Evolutionary conservation across 352 stramenopile genomes (phyloP), one percentile per base, ranked within the genome.

Genomic region (Pythium scleroteichum): DNA sequence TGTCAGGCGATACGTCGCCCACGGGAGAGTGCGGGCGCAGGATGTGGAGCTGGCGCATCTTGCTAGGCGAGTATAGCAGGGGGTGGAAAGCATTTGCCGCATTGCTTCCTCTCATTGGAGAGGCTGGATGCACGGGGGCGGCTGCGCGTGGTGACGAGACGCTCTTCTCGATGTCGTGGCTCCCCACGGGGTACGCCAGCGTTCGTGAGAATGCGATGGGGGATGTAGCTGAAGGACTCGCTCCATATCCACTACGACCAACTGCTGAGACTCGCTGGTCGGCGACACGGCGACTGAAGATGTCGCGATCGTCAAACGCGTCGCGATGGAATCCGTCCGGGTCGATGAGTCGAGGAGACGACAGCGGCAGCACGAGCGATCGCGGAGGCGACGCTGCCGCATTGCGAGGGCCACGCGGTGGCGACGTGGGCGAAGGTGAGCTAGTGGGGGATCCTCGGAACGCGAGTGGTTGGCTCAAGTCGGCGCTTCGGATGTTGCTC

Each of bases 301-400:
- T 72, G 49, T 72, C 64, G 32, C 53, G 64, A 42, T 72, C 64
- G 42, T 72, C 54, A 20, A 68, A 64, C 9, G 51, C n/a, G 20
- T 68, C 54, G 27, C 16, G 27, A 12, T 62, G 57, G 13, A 56
- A 16, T 4, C 53, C 59, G 29, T 72, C 64, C 7, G 64, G 64
- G 40, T 72, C 64, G 0, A 52, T 0, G 38, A 48, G 39, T 7
- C 64, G 58, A 19, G 58, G 64, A 22, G 64, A 72, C 33, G 40
- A 14, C 22, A 53, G 40, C 24, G 61, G 42, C 22, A 53, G 23
- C 17, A 20, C 20, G 16, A 56, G 27, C 20, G 38, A 17, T 6
- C 33, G 52, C 6, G 32, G 52, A 10, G 40, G n/a, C n/a, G n/a
- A 22, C 14, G 52, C 27, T 3, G 39, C 7, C 17, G 17, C 16